Base-by-base conservation (phyloP, 139 green algal species). In the Zygnema circumcarinatum region DNA sequence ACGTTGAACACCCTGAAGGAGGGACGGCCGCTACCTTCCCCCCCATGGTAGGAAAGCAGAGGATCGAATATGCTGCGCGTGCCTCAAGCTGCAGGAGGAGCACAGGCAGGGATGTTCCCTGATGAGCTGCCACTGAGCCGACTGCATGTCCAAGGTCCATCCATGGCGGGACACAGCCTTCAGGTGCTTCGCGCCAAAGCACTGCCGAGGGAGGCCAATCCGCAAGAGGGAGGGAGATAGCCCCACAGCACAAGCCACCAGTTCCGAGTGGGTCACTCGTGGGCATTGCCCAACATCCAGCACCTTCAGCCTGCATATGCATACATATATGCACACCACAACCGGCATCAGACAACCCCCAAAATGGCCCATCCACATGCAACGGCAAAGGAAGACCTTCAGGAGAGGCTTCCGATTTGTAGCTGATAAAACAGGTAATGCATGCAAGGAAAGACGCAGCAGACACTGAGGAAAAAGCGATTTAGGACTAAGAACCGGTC, bases 131-230 rank as follows among this genome's bases (percentile, higher is more conserved):
- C 47, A 62, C 16, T 62, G 47, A 62, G 47, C 7, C 7, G 47
- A 62, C 16, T 7, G 16, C 47, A 16, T 62, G 16, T 78, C 35
- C 69, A 78, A 41, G 3, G 69, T n/a, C 69, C 69, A 78, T 3
- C 69, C 69, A 16, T 78, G 69, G 69, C 69, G 69, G 7, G 69
- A 78, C 7, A 78, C 35, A 41, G 36, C 69, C 16, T 41, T 39
- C 69, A 78, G 35, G 16, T 41, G 69, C 69, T 41, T 78, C 7
- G 36, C 69, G 7, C 69, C 69, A 41, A 78, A 78, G 16, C 69
- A 41, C 16, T 78, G 69, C 16, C 69, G 69, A 39, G 69, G 69
- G 16, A 78, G 69, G 3, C 35, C 69, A 39, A 78, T 41, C 16
- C 11, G 69, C 7, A 52, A 16, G 7, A 78, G 16, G 35, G 36